phyloP scores from a whole-genome alignment of 1,284 basidiomycete genomes.

The Schizopora paradoxa region DNA sequence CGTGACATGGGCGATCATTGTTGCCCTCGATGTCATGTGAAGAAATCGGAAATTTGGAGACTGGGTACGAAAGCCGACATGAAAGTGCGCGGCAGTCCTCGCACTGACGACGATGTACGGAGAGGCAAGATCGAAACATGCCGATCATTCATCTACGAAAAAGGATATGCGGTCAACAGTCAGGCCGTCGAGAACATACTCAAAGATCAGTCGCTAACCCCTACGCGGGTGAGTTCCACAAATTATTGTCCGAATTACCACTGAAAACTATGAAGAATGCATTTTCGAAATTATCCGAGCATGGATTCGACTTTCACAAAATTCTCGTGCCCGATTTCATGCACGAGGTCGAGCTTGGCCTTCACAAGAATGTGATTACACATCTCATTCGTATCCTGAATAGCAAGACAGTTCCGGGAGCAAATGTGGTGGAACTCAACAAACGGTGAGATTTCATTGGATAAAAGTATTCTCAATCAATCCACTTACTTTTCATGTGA shows the following conservation, averaged over 20 bases:
- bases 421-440: slow-evolving; percentile 7
- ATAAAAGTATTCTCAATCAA: background rate
- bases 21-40: slow-evolving; percentile 26
- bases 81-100: background rate
- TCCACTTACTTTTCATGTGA: background rate
- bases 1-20: slow-evolving; percentile 24
- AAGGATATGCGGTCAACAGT: slow-evolving; percentile 14
- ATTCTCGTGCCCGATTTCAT: slow-evolving; percentile 18
- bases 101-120: slow-evolving; percentile 1
- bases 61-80: slow-evolving; percentile 24
- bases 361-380: slow-evolving; percentile 17
- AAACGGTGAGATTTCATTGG: background rate
- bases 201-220: slow-evolving; percentile 11
- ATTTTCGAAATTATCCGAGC: slow-evolving; percentile 11
- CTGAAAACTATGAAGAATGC: slow-evolving; percentile 18
- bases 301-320: slow-evolving; percentile 12
- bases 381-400: slow-evolving; percentile 19
- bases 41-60: slow-evolving; percentile 19
- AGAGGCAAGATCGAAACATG: slow-evolving; percentile 16
- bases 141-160: slow-evolving; percentile 17
- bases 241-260: background rate
- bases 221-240: slow-evolving; percentile 15
- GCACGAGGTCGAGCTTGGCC: slow-evolving; percentile 21
- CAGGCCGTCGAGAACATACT: slow-evolving; percentile 15
- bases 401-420: background rate